Evolutionary conservation across 2,329 filamentous ascomycete species (phyloP), one percentile per base, ranked within the genome.

Genomic region (Fusarium sp.): DNA sequence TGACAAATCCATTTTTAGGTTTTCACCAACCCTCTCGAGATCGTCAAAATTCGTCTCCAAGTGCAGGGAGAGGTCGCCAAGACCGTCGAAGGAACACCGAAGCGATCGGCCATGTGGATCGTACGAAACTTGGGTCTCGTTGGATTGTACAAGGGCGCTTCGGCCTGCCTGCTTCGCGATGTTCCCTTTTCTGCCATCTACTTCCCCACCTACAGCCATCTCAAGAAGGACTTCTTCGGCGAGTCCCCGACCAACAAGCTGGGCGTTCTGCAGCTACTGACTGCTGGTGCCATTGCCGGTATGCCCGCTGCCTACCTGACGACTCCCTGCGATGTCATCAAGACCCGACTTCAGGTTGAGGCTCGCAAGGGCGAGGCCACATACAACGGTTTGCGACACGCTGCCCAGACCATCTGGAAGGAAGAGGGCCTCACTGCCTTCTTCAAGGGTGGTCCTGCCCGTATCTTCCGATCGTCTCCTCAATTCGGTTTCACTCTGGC

Each of bases 101-200:
- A 92, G 81, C 92, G 96, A 72, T 97, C 94, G 13, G 96, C 96
- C 61, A 92, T 98, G 85, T 99, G 96, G 96, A 98, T 99, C 74
- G 92, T 98, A 66, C 91, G 91, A 79, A 98, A 99, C 82, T 85
- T 99, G 67, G 96, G 96, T 86, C 88, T 99, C 50, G 86, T 97
- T 51, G 96, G 96, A 60, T 85, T 99, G 73, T 99, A 99, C 88
- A 98, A 98, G 86, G 96, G 96, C 67, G 96, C 95, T 21, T 93
- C 91, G 45, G 96, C 96, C 21, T 99, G 96, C 83, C 85, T 99
- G 75, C 88, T 98, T 70, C 94, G 96, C 74, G 96, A 99, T 80
- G 93, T 98, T 42, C 96, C 96, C 45, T 99, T 99, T 85, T 98
- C 95, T 21, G 94, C 93, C 75, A 99, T 99, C 78, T 99, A 99